Base-by-base conservation (phyloP, 179 eudicot genomes). In the Pouteria campechiana region DNA sequence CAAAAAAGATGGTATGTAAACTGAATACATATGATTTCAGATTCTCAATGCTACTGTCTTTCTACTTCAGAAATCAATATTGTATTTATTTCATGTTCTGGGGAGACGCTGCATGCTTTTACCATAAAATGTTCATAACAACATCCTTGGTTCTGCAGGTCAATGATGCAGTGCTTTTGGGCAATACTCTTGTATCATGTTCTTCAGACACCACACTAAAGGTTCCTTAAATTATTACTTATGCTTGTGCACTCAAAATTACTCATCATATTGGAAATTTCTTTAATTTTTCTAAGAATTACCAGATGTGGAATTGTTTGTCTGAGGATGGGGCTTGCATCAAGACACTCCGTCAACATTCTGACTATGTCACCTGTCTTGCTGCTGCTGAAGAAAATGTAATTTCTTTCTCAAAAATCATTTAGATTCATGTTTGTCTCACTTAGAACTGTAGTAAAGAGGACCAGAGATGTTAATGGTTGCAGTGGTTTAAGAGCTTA, bases 311-410 rank as follows among this genome's bases (percentile, higher is more conserved):
- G 99, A 74, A 78, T 64, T 57, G 93, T 65, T 69, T 71, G 57
- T 77, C 94, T 18, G n/a, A n/a, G n/a, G 75, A 80, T 64, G 99
- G 99, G 61, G 51, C 61, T 44, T 83, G 94, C 48, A 57, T 70
- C 17, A 80, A 64, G 74, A 92, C 96, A 43, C 71, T 92, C 22
- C 93, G 78, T 28, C 96, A 92, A 44, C 99, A 92, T 69, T 74
- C 94, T 23, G 99, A 92, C 55, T 92, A 92, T 64, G 94, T 92
- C 37, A 83, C 94, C 46, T 82, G 93, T 57, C 93, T 92, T 41
- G 99, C 96, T 48, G 70, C 99, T 32, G 75, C 99, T 40, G 80
- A 57, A 43, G 75, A 80, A 54, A 77, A 92, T 72, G 99, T 92
- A 87, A 69, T 41, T 44, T 70, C 44, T 54, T 54, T 49, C 24